These are phyloP conservation scores for Phytophthora meadii DNA, from an alignment of 352 stramenopile species.

Conservation along the genomic window DNA sequence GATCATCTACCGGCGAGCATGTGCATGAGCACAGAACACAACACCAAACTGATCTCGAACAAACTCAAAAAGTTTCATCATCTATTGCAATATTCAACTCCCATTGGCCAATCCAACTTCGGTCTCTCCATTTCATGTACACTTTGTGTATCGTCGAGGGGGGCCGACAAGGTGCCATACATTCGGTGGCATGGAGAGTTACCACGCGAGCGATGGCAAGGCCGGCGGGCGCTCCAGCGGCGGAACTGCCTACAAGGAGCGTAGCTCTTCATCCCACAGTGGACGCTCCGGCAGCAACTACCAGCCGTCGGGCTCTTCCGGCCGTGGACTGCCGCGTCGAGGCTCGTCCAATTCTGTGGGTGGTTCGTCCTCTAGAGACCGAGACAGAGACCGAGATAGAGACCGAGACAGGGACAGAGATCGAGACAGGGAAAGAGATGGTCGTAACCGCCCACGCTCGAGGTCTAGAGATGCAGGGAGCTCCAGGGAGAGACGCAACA, in stretches of 20 bases:
- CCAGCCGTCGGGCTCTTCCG: slow-evolving; percentile 26
- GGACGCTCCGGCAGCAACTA: slow-evolving; percentile 32
- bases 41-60: too few relatives aligned
- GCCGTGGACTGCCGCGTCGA: slow-evolving; percentile 48
- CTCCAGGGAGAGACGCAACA: slow-evolving; percentile 28
- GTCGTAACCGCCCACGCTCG: slow-evolving; percentile 43
- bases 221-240: slow-evolving; percentile 19
- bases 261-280: slow-evolving; percentile 31
- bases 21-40: too few relatives aligned
- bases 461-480: slow-evolving; percentile 44
- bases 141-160: slow-evolving; percentile 22
- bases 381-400: slow-evolving; percentile 44
- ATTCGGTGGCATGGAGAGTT: slow-evolving; percentile 40
- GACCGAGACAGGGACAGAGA: slow-evolving; percentile 46
- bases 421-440: slow-evolving; percentile 41
- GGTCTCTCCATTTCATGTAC: slow-evolving; percentile 4
- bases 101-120: too few relatives aligned
- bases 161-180: slow-evolving; percentile 21
- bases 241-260: slow-evolving; percentile 35
- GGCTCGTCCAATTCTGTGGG: slow-evolving; percentile 52
- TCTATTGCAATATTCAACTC: too few relatives aligned
- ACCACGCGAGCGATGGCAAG: slow-evolving; percentile 39
- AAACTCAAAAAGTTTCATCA: too few relatives aligned
- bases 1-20: too few relatives aligned
- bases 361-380: slow-evolving; percentile 35